Percentiles rank a stretch among this genome's conserved stretches.
These are phyloP conservation scores for Sphagnum contortum DNA, from an alignment of 225 moss, liverwort and hornwort genomes.

Conservation along the genomic window DNA sequence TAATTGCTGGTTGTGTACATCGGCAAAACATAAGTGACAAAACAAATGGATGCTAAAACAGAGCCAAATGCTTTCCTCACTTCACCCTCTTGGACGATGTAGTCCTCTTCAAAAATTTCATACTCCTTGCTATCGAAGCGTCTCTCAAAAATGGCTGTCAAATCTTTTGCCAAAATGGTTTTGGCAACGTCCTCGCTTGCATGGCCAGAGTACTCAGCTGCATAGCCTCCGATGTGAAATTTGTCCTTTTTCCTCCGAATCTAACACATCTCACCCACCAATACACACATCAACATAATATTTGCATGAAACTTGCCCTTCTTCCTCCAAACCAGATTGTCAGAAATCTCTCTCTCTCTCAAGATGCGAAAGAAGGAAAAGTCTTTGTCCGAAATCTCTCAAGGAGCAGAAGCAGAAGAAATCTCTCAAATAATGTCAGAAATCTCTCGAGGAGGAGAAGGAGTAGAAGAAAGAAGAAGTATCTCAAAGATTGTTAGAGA, in stretches of 20 bases:
- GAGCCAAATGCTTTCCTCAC: slow-evolving; percentile 39
- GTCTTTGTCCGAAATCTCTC: no score
- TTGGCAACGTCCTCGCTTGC: slow-evolving; percentile 24
- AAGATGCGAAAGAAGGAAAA: no score
- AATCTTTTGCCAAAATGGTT: slow-evolving; percentile 29
- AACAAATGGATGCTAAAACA: slow-evolving; percentile 55
- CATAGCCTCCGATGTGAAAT: slow-evolving; percentile 57
- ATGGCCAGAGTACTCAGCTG: slow-evolving; percentile 69
- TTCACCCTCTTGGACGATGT: slow-evolving; percentile 30
- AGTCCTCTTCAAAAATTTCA: slow-evolving; percentile 62
- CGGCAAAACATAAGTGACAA: slow-evolving; percentile 56
- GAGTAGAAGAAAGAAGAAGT: no score
- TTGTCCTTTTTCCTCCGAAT: slow-evolving; percentile 60
- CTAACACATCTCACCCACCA: slow-evolving; percentile 9
- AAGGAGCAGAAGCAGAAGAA: no score
- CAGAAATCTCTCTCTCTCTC: no score
- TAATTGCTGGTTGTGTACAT: slow-evolving; percentile 13
- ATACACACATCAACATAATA: background rate
- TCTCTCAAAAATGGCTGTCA: slow-evolving; percentile 33
- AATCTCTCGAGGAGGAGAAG: no score
- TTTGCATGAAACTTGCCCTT: background rate
- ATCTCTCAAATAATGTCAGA: no score
- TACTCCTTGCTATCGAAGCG: slow-evolving; percentile 43
- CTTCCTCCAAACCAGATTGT: background rate
- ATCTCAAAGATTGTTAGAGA: no score